These are phyloP conservation scores for Xylariaceae sp. DNA, from an alignment of 2,329 filamentous ascomycete genomes.

Conservation along the genomic window DNA sequence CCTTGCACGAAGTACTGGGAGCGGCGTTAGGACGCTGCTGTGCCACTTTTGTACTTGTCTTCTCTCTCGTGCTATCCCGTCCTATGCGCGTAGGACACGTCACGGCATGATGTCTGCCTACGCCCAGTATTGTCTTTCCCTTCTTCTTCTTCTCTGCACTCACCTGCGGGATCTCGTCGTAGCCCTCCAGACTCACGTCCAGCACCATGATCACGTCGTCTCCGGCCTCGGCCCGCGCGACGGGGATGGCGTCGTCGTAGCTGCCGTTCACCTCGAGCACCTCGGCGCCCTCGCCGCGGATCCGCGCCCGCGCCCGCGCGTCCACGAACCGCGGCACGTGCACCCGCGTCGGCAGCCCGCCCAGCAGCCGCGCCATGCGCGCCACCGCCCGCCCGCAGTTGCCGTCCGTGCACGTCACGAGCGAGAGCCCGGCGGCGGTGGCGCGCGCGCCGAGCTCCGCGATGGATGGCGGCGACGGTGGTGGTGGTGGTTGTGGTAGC, in stretches of 20 bases:
- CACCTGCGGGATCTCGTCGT: constrained; percentile 55
- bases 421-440: constrained; percentile 22
- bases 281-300: constrained; percentile 54
- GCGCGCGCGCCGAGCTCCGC: constrained; percentile 16
- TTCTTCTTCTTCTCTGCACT: constrained; percentile 8
- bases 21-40: constrained; percentile 4
- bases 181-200: constrained; percentile 61
- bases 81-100: no score
- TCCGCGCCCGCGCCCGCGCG: constrained; percentile 41
- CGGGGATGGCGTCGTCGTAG: constrained; percentile 57
- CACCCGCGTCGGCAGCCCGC: constrained; percentile 46
- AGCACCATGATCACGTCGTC: constrained; percentile 51
- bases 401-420: constrained; percentile 60
- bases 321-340: constrained; percentile 57
- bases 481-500: no score
- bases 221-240: constrained; percentile 36
- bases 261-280: constrained; percentile 47
- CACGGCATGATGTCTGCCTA: no score
- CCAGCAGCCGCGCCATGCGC: constrained; percentile 53
- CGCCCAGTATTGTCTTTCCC: background rate
- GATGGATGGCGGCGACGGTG: no score
- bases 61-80: background rate
- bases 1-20: constrained; percentile 66
- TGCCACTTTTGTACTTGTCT: background rate
- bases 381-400: constrained; percentile 72